Conservation (phyloP, 306 rosid genomes). For the Prunus padus region DNA sequence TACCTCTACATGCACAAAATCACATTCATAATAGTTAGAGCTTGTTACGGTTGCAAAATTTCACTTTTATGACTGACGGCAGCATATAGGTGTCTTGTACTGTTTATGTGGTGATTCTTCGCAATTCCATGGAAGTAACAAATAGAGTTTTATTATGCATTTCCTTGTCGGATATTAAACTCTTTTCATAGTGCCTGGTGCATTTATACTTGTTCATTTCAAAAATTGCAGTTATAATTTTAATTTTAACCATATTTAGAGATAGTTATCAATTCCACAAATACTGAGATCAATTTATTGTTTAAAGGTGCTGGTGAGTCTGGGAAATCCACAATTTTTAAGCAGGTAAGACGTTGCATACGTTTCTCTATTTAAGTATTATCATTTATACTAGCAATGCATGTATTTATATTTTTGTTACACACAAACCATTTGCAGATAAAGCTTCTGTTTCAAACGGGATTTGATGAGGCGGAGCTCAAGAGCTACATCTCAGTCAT, state of each 20-base stretch:
- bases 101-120: conserved; percentile 1
- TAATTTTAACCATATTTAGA: neutral
- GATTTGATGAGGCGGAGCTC: conserved; percentile 95
- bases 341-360: conserved; percentile 63
- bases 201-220: neutral
- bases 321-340: conserved; percentile 93
- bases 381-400: conserved; percentile 12
- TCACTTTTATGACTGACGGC: neutral
- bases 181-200: neutral
- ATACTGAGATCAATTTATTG: conserved; percentile 13
- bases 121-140: neutral
- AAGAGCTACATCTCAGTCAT: conserved; percentile 86
- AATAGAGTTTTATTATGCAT: neutral
- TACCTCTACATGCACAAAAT: conserved; percentile 10
- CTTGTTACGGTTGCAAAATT: neutral
- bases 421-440: conserved; percentile 51
- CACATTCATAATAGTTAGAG: conserved; percentile 12
- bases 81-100: conserved; percentile 13
- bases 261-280: neutral
- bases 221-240: neutral
- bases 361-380: conserved; percentile 12
- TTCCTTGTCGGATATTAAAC: neutral
- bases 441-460: conserved; percentile 93
- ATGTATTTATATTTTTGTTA: conserved; percentile 15
- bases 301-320: conserved; percentile 89